These are phyloP conservation scores for Jatropha multifida DNA, from an alignment of 441 rosid species.

Conservation along the genomic window DNA sequence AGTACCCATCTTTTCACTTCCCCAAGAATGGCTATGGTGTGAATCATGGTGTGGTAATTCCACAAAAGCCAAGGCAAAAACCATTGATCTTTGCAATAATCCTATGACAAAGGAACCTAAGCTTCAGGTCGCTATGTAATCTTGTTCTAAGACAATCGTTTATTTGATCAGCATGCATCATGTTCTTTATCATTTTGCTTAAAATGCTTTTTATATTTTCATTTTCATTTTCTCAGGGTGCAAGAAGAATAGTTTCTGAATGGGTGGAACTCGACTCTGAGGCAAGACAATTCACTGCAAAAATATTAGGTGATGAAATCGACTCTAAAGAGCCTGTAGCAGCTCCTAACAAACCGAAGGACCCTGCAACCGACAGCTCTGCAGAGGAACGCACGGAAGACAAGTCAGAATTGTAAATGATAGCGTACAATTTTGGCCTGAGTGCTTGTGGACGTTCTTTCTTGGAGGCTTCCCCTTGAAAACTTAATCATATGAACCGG, in stretches of 20 bases:
- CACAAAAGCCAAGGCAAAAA: slow-evolving; percentile 88
- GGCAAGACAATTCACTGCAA: slow-evolving; percentile 73
- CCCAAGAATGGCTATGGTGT: slow-evolving; percentile 99
- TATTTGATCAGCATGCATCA: not conserved
- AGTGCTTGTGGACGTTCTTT: not conserved
- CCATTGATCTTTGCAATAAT: slow-evolving; percentile 98
- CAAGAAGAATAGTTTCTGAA: slow-evolving; percentile 84
- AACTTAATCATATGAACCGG: not conserved
- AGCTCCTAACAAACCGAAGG: slow-evolving; percentile 27
- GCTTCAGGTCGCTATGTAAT: slow-evolving; percentile 59
- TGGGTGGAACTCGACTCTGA: slow-evolving; percentile 83
- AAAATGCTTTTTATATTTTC: not conserved
- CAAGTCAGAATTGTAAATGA: slow-evolving; percentile 63
- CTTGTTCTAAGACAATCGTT: not conserved
- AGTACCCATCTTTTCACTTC: slow-evolving; percentile 91
- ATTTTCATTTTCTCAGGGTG: slow-evolving; percentile 53
- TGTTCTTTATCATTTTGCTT: not conserved
- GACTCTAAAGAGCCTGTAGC: slow-evolving; percentile 43
- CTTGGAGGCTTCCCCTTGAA: not conserved
- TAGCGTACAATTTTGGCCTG: not conserved
- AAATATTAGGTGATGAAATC: slow-evolving; percentile 71
- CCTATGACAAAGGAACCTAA: slow-evolving; percentile 99
- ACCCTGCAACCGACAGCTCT: slow-evolving; percentile 26
- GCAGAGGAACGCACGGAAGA: slow-evolving; percentile 56
- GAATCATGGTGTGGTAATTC: slow-evolving; percentile 99